Base-by-base conservation (phyloP, 1,284 basidiomycete genomes). In the Moesziomyces aphidis region DNA sequence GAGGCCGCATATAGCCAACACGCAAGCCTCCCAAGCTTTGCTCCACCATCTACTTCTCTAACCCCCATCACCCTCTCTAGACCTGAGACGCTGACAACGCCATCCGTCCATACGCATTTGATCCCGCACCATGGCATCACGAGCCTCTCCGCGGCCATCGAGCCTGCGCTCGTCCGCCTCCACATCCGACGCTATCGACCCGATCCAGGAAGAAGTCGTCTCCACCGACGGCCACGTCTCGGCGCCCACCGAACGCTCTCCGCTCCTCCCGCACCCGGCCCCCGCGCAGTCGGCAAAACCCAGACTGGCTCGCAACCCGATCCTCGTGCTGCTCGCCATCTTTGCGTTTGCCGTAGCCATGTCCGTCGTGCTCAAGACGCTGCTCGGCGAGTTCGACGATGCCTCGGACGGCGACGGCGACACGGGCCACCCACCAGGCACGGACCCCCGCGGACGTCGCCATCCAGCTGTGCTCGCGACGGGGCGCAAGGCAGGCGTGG, bases 401-500 rank as follows among this genome's bases (percentile, higher is more conserved):
- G 59, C 55, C 3, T 7, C 36, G 11, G n/a, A 44, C 22, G 10
- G 50, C 15, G 24, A 51, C 31, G 39, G 17, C 19, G 17, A 17
- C 15, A 15, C 11, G 2, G 39, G 31, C 10, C 31, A 34, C 21
- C 23, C 28, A 19, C 23, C 28, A 23, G 50, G 53, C 21, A 59
- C 50, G 4, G 72, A 74, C 26, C 46, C 52, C 2, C 55, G 66
- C n/a, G 77, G 77, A 19, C 50, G 71, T 4, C 64, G 70, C 4
- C 64, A 79, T 19, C 73, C 75, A 0, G 68, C 77, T 1, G 31
- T 73, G 45, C 62, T 81, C 5, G 76, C 73, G 4, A 47, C 47
- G 4, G 79, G 77, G 1, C 46, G 26, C 10, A 56, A 55, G n/a
- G 79, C 78, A 2, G 79, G 71, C 21, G 79, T 81, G 1, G 79